These are phyloP conservation scores for Flaveria sonorensis DNA, from an alignment of 129 eudicot species.

Conservation along the genomic window DNA sequence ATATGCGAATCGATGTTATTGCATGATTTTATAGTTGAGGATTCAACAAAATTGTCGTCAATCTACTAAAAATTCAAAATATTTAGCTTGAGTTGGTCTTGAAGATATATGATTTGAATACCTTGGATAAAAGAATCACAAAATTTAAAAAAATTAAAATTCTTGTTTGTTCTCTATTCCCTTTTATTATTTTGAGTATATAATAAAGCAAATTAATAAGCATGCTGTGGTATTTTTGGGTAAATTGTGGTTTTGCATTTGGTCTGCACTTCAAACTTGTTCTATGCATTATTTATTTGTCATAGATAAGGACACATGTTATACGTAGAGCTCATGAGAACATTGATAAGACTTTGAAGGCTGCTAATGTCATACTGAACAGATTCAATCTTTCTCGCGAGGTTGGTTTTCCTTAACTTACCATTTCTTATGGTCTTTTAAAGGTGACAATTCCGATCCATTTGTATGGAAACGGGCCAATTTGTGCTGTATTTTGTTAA, in stretches of 20 bases:
- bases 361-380: conserved; percentile 85
- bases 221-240: no score
- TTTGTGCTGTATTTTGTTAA: background rate
- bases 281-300: background rate
- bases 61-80: background rate
- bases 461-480: background rate
- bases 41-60: background rate
- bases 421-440: conserved; percentile 15
- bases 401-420: conserved; percentile 42
- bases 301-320: conserved; percentile 86
- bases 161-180: background rate
- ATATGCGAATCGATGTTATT: no score
- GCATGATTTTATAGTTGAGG: background rate
- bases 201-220: background rate
- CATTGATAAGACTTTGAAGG: conserved; percentile 88
- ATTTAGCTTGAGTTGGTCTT: background rate
- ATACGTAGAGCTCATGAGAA: conserved; percentile 95
- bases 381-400: conserved; percentile 85
- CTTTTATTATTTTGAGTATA: background rate
- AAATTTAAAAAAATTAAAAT: background rate
- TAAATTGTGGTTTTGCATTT: conserved; percentile 11
- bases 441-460: background rate
- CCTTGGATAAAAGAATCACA: background rate
- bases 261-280: conserved; percentile 3
- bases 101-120: background rate